Evolutionary conservation across 176 grass and related monocot species (phyloP), one percentile per base, ranked within the genome.

Genomic region (Raddia guianensis): DNA sequence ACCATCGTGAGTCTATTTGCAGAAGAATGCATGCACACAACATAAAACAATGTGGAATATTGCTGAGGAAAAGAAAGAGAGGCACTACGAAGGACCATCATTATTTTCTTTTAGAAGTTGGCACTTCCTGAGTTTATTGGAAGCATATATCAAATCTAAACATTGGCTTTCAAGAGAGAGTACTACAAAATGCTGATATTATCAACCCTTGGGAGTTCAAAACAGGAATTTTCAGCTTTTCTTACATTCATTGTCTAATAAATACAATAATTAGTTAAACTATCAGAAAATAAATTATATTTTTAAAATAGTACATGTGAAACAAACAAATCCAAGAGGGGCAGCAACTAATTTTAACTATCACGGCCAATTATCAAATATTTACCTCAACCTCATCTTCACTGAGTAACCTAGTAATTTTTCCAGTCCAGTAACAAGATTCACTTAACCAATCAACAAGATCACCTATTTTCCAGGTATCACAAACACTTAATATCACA

Each of bases 401-500:
- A 43, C 64, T 62, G 33, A 81, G 44, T 80, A 94, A 54, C 63
- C 69, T 58, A 47, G 80, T 84, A 65, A 94, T 61, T 84, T 54
- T 84, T 13, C 40, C 91, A 52, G 86, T 86, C 88, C 91, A 94
- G 70, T 81, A 86, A 81, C 83, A 94, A 70, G 9, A 63, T 49
- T 80, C 4, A 77, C 1, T 83, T 54, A 53, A 78, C 91, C 88
- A 91, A 43, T 94, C 91, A 86, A 91, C 76, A 34, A 65, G 49
- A 81, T 94, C 86, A 67, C 88, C 91, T 66, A 94, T 46, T 94
- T 84, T 86, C 76, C 88, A 90, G 18, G 83, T 45, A 77, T 81
- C 80, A 73, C 67, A 12, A 73, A 77, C 75, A 78, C 49, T 48
- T 70, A 61, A 79, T 81, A 86, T 53, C 33, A 84, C 71, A 68